Evolutionary conservation across 176 grass and related monocot species (phyloP).

Genomic region (Echinochloa phyllopogon): DNA sequence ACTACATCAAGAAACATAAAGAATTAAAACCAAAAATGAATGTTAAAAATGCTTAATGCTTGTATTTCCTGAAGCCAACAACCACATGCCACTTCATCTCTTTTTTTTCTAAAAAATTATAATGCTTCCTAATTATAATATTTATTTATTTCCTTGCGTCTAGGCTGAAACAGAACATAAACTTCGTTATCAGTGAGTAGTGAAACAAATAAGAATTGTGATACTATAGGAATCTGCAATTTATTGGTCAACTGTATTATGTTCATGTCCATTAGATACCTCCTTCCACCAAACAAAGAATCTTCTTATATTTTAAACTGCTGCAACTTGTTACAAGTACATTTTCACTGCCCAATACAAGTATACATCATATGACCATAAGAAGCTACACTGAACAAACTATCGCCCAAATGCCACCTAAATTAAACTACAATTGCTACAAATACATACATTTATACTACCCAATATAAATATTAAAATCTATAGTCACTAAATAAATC

Average conservation of each 20-base stretch:
- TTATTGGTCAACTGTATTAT: neutral
- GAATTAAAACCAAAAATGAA: too few species aligned
- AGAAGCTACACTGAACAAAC: slow-evolving; percentile 24
- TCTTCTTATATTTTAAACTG: slow-evolving; percentile 16
- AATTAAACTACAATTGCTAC: neutral
- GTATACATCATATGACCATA: neutral
- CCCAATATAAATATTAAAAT: neutral
- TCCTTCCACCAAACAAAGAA: slow-evolving; percentile 28
- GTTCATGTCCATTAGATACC: neutral
- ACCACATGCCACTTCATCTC: neutral
- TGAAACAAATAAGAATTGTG: neutral
- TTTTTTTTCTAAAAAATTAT: too few species aligned
- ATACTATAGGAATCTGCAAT: neutral
- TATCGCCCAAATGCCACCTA: slow-evolving; percentile 24
- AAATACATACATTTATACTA: neutral
- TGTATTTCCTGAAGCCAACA: neutral
- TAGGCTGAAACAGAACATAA: too few species aligned
- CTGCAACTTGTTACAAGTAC: slow-evolving; percentile 21
- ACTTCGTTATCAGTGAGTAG: neutral
- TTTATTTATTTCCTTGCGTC: neutral
- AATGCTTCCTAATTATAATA: neutral
- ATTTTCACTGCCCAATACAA: slow-evolving; percentile 1
- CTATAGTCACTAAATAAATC: neutral
- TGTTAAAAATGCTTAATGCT: too few species aligned
- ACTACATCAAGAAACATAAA: too few species aligned